A percentile compares a stretch with the other conserved stretches of the same genome.
These are phyloP conservation scores for Alloascoidea hylecoeti DNA, from an alignment of 805 yeast species.

Conservation along the genomic window DNA sequence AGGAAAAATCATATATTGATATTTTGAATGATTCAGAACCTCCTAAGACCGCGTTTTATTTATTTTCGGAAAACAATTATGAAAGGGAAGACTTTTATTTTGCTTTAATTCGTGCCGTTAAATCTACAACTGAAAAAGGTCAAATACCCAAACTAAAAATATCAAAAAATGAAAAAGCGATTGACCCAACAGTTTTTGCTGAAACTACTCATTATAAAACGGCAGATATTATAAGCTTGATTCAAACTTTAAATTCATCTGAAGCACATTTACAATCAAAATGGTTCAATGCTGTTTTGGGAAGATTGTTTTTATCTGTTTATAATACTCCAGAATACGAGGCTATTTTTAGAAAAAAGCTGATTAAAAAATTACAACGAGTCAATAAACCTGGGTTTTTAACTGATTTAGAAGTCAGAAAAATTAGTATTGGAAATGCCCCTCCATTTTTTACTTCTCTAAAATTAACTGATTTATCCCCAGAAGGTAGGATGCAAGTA, in stretches of 20 bases:
- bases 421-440: constrained; percentile 61
- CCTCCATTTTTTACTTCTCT: constrained; percentile 77
- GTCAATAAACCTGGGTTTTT: constrained; percentile 80
- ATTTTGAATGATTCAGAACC: constrained; percentile 13
- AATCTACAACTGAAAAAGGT: constrained; percentile 16
- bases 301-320: constrained; percentile 65
- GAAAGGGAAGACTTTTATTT: constrained; percentile 94
- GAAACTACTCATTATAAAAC: constrained; percentile 61
- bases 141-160: too few relatives aligned
- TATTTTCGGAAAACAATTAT: constrained; percentile 64
- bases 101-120: constrained; percentile 66
- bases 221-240: constrained; percentile 54
- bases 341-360: constrained; percentile 36
- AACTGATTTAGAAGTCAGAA: constrained; percentile 65
- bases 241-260: constrained; percentile 65
- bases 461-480: constrained; percentile 47
- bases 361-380: constrained; percentile 61
- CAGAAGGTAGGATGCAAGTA: constrained; percentile 64
- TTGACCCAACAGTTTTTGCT: constrained; percentile 56
- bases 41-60: constrained; percentile 31
- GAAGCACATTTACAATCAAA: constrained; percentile 73
- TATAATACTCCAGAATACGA: constrained; percentile 61
- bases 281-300: constrained; percentile 85
- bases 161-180: constrained; percentile 9
- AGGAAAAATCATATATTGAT: constrained; percentile 11